phyloP scores from a whole-genome alignment of 768 basidiomycete genomes.

The Boletales sp. region DNA sequence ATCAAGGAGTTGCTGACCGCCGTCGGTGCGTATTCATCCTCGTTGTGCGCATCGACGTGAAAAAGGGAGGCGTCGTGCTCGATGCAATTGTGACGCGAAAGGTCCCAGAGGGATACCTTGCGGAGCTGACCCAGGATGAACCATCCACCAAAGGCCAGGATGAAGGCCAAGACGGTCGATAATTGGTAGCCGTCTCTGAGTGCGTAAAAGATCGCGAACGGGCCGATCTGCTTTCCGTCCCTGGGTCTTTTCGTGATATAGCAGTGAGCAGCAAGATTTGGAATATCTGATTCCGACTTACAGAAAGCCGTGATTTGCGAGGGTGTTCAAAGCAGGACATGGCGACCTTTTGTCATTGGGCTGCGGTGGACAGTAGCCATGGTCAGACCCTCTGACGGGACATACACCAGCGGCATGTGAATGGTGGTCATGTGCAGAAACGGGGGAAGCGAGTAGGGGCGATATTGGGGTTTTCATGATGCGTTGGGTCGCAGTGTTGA shows the following conservation, averaged over 20 bases:
- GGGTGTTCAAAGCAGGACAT: constrained; percentile 70
- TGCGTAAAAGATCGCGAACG: constrained; percentile 36
- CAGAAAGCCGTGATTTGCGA: constrained; percentile 77
- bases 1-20: constrained; percentile 39
- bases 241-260: constrained; percentile 37
- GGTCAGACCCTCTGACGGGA: constrained; percentile 36
- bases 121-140: constrained; percentile 38
- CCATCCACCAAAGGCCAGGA: constrained; percentile 49
- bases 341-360: constrained; percentile 54
- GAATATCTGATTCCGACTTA: constrained; percentile 32
- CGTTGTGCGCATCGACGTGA: constrained; percentile 42
- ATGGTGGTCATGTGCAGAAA: constrained; percentile 20
- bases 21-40: constrained; percentile 45
- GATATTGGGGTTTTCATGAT: constrained; percentile 5
- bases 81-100: constrained; percentile 47
- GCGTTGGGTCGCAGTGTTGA: background rate
- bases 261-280: too few species aligned
- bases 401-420: constrained; percentile 28
- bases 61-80: constrained; percentile 63
- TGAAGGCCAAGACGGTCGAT: constrained; percentile 41
- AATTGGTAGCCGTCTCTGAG: constrained; percentile 51
- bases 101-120: constrained; percentile 32
- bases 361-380: constrained; percentile 44
- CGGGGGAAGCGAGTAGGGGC: constrained; percentile 4
- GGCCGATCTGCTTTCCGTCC: constrained; percentile 46